Evolutionary conservation across 805 yeast genomes (phyloP).

Genomic region (Saturnispora halmiae): DNA sequence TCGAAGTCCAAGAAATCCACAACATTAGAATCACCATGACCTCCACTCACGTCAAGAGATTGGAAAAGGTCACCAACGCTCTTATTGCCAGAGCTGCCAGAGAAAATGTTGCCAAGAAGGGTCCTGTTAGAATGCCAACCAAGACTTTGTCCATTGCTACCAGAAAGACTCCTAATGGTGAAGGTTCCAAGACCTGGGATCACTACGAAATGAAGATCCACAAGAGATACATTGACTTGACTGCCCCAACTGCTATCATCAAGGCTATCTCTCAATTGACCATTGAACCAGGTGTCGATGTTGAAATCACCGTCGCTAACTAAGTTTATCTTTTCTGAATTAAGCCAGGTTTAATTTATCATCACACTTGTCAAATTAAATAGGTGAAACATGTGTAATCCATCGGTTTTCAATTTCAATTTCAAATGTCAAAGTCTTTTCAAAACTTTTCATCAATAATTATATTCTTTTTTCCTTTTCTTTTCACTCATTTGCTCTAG

Average conservation of each 20-base stretch:
- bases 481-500: constrained; percentile 35
- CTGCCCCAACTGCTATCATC: constrained; percentile 89
- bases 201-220: constrained; percentile 99
- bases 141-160: constrained; percentile 96
- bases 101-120: constrained; percentile 83
- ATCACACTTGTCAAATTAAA: too few species aligned
- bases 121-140: constrained; percentile 99
- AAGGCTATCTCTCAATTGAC: constrained; percentile 96
- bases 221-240: constrained; percentile 98
- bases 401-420: too few species aligned
- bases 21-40: constrained; percentile 99
- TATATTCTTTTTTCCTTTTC: background rate
- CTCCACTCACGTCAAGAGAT: constrained; percentile 97
- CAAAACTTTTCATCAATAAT: background rate
- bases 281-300: constrained; percentile 99
- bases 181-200: constrained; percentile 99
- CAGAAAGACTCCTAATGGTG: constrained; percentile 99
- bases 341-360: too few species aligned
- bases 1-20: constrained; percentile 76
- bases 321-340: constrained; percentile 32
- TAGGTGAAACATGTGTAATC: too few species aligned
- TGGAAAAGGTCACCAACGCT: constrained; percentile 92
- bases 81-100: constrained; percentile 80
- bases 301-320: constrained; percentile 86
- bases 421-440: background rate